A percentile compares a stretch with the other conserved stretches of the same genome.
These are phyloP conservation scores for Solanum boliviense DNA, from an alignment of 257 asterid species.

Conservation along the genomic window DNA sequence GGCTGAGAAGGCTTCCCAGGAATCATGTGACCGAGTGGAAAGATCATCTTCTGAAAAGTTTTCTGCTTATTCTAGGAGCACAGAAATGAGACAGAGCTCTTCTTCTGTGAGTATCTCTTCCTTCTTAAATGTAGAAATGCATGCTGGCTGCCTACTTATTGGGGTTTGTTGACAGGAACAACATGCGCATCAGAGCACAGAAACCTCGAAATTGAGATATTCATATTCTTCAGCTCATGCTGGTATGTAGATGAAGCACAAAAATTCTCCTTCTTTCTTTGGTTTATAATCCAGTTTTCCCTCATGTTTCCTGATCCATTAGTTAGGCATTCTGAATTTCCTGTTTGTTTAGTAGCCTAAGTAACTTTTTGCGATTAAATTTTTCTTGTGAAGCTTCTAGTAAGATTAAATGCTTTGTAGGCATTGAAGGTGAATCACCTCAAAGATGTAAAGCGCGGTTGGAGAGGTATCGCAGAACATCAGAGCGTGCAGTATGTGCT, in stretches of 20 bases:
- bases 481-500: constrained; percentile 82
- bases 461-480: constrained; percentile 86
- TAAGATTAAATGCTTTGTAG: constrained; percentile 26
- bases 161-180: constrained; percentile 18
- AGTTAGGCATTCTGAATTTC: not conserved
- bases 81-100: constrained; percentile 43
- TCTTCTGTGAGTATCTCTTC: constrained; percentile 57
- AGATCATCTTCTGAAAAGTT: constrained; percentile 42
- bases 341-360: not conserved
- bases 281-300: not conserved
- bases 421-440: constrained; percentile 76
- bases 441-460: constrained; percentile 89
- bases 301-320: not conserved
- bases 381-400: constrained; percentile 5
- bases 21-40: constrained; percentile 29
- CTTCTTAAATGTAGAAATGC: constrained; percentile 6
- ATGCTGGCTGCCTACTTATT: constrained; percentile 8
- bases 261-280: not conserved
- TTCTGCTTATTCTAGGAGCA: constrained; percentile 35
- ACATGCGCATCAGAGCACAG: constrained; percentile 34
- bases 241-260: constrained; percentile 36
- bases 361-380: not conserved
- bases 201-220: constrained; percentile 31
- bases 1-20: constrained; percentile 38
- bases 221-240: constrained; percentile 35